A percentile compares a stretch with the other conserved stretches of the same genome.
Conservation (phyloP, 164 flowering plant species). For the Piper betle region DNA sequence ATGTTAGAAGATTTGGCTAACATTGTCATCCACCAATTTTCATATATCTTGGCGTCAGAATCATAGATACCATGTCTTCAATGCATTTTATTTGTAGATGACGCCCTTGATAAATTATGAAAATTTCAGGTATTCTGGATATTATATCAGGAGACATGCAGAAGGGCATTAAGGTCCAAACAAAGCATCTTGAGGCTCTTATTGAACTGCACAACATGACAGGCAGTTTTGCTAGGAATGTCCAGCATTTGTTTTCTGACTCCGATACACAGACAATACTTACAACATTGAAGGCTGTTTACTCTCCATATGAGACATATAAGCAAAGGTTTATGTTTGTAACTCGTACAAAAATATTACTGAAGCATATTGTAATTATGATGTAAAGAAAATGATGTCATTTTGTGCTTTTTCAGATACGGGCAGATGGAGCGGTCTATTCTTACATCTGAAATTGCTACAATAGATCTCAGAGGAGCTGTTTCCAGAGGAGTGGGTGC, state of each 20-base stretch:
- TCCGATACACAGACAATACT: slow-evolving; percentile 51
- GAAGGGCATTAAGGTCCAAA: slow-evolving; percentile 73
- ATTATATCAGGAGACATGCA: slow-evolving; percentile 81
- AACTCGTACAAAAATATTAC: neutral
- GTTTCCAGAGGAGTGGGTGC: slow-evolving; percentile 84
- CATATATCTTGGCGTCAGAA: no score
- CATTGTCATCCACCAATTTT: no score
- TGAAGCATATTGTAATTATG: neutral
- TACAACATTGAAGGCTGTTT: slow-evolving; percentile 69
- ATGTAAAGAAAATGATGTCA: neutral
- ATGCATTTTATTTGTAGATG: no score
- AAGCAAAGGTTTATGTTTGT: slow-evolving; percentile 55
- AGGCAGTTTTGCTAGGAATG: slow-evolving; percentile 74
- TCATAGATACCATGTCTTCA: no score
- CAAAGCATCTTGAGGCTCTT: slow-evolving; percentile 80
- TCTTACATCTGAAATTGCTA: slow-evolving; percentile 79
- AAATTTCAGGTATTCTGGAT: slow-evolving; percentile 67
- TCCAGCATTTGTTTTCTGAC: slow-evolving; percentile 87
- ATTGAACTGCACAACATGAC: slow-evolving; percentile 89
- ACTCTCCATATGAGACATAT: slow-evolving; percentile 72
- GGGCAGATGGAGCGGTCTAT: slow-evolving; percentile 93
- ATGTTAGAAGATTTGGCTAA: no score
- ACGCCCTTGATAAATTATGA: neutral
- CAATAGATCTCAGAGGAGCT: slow-evolving; percentile 89
- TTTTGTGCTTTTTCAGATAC: slow-evolving; percentile 38